Conservation (phyloP, 768 basidiomycete species). For the Mycena vulgaris region DNA sequence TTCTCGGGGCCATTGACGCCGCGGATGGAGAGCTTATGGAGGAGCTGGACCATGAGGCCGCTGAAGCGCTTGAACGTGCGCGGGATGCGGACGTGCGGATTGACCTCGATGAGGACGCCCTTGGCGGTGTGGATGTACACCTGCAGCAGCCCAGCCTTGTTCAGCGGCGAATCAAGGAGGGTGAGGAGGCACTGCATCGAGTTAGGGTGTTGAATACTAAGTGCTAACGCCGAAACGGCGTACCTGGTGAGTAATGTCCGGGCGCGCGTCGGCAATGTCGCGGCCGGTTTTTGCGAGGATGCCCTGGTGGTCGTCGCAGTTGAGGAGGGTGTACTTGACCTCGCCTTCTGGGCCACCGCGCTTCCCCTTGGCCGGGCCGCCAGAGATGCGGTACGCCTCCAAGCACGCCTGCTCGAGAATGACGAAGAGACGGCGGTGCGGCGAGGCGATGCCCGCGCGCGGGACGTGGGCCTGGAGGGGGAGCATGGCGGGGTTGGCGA, state of each 20-base stretch:
- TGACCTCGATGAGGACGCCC: constrained; percentile 97
- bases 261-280: constrained; percentile 99
- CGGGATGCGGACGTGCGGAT: constrained; percentile 97
- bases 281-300: constrained; percentile 97
- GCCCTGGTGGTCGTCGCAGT: constrained; percentile 99
- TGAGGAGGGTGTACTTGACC: constrained; percentile 95
- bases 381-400: constrained; percentile 91
- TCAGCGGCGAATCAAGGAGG: constrained; percentile 95
- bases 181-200: constrained; percentile 89
- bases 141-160: constrained; percentile 96
- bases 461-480: constrained; percentile 87
- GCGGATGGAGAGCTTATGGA: constrained; percentile 95
- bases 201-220: neutral
- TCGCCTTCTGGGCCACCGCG: constrained; percentile 79
- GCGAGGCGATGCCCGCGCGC: constrained; percentile 64
- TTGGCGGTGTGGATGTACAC: constrained; percentile 99
- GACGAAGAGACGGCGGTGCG: constrained; percentile 85
- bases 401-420: constrained; percentile 95
- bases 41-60: constrained; percentile 98
- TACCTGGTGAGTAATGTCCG: constrained; percentile 99
- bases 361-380: constrained; percentile 68
- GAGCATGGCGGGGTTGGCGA: constrained; percentile 83
- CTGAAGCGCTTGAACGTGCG: constrained; percentile 99
- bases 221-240: constrained; percentile 37
- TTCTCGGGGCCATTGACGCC: constrained; percentile 98